Conservation (phyloP, 192 early-diverging fungal species). For the Coemansia sp. region DNA sequence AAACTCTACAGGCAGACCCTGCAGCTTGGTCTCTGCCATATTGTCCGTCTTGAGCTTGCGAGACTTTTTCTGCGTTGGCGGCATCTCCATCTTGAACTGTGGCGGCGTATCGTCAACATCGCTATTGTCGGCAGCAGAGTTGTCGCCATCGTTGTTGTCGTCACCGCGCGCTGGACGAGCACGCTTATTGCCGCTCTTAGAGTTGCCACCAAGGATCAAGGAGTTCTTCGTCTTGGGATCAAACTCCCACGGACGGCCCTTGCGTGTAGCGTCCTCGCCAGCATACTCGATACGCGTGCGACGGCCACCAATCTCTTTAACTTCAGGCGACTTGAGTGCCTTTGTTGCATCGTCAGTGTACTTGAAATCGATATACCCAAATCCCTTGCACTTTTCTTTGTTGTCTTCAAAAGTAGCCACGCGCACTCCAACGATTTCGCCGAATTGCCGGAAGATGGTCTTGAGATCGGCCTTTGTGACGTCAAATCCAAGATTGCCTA, state of each 20-base stretch:
- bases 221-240: conserved; percentile 37
- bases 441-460: conserved; percentile 61
- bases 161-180: conserved; percentile 16
- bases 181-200: background rate
- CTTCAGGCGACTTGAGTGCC: conserved; percentile 60
- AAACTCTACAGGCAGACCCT: conserved; percentile 58
- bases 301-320: conserved; percentile 58
- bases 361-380: conserved; percentile 70
- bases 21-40: conserved; percentile 52
- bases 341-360: conserved; percentile 62
- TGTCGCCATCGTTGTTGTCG: conserved; percentile 35
- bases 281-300: conserved; percentile 69
- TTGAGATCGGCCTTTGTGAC: conserved; percentile 55
- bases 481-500: conserved; percentile 67
- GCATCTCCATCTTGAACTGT: background rate
- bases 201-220: background rate
- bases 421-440: conserved; percentile 66
- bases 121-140: conserved; percentile 11
- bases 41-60: conserved; percentile 45
- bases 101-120: conserved; percentile 10
- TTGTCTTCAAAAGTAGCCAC: conserved; percentile 73
- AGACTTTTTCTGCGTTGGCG: conserved; percentile 10
- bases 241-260: conserved; percentile 65
- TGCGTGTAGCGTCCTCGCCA: conserved; percentile 63
- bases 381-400: conserved; percentile 74